Evolutionary conservation across 495 filamentous ascomycete species (phyloP).

Genomic region (Terfezia claveryi): DNA sequence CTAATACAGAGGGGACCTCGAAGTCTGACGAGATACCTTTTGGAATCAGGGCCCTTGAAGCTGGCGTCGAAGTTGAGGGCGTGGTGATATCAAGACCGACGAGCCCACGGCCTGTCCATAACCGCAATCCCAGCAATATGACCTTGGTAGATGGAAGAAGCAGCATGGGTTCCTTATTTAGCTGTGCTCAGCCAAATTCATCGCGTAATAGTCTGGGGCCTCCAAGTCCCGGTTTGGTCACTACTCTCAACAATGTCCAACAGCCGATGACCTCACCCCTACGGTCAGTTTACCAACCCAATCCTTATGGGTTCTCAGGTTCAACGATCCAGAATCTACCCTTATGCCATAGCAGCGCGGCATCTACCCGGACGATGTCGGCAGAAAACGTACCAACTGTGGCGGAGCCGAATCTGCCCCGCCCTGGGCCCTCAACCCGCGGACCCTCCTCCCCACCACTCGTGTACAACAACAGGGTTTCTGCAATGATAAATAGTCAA

Average conservation of each 20-base stretch:
- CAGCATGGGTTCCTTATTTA: background rate
- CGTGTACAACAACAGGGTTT: no score
- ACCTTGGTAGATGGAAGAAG: constrained; percentile 2
- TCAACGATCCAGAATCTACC: background rate
- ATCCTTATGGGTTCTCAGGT: constrained; percentile 6
- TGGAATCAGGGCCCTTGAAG: constrained; percentile 71
- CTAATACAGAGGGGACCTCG: constrained; percentile 9
- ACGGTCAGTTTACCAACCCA: constrained; percentile 16
- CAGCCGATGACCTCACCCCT: constrained; percentile 7
- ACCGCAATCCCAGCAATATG: constrained; percentile 13
- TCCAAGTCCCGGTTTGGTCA: constrained; percentile 10
- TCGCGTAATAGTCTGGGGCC: constrained; percentile 1
- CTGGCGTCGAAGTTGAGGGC: constrained; percentile 64
- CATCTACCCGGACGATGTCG: background rate
- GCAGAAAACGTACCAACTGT: background rate
- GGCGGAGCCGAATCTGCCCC: background rate
- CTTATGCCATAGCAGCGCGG: background rate
- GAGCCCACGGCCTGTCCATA: constrained; percentile 24
- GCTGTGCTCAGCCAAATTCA: background rate
- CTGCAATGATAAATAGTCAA: no score
- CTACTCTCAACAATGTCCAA: constrained; percentile 1
- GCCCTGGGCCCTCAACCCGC: background rate
- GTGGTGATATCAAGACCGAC: constrained; percentile 61
- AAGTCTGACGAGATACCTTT: constrained; percentile 50
- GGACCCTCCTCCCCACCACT: no score